A percentile compares a stretch with the other conserved stretches of the same genome.
phyloP scores from a whole-genome alignment of 2,329 filamentous ascomycete genomes.

The Curvularia eragrostidis region DNA sequence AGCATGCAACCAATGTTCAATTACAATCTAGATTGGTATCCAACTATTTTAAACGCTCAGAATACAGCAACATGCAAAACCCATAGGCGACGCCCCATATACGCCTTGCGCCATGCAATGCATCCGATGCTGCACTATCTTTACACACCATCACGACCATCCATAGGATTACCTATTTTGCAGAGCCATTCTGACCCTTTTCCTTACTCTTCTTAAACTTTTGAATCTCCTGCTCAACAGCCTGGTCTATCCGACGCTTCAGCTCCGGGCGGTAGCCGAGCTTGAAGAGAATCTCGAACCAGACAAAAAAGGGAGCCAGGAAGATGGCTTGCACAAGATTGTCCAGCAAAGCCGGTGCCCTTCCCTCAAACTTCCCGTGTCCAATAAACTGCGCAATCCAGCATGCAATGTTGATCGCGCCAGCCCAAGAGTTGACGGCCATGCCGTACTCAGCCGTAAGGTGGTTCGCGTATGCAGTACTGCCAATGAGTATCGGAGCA shows the following conservation, averaged over 20 bases:
- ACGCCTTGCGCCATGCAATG: constrained; percentile 36
- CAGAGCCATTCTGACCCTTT: constrained; percentile 45
- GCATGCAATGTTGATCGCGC: constrained; percentile 71
- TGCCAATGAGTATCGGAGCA: constrained; percentile 75
- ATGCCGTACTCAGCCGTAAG: constrained; percentile 69
- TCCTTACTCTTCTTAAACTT: constrained; percentile 70
- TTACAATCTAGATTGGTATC: constrained; percentile 16
- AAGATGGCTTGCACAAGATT: constrained; percentile 92
- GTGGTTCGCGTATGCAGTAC: constrained; percentile 77
- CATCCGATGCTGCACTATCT: constrained; percentile 17
- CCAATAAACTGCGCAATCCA: constrained; percentile 94
- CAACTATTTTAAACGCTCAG: constrained; percentile 10
- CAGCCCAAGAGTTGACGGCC: constrained; percentile 69
- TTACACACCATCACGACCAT: constrained; percentile 10
- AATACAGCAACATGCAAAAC: constrained; percentile 6
- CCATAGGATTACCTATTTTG: constrained; percentile 20
- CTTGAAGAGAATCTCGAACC: constrained; percentile 90
- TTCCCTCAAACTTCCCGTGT: constrained; percentile 85
- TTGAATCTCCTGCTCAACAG: constrained; percentile 75
- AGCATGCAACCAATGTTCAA: too few relatives aligned
- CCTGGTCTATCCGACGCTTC: constrained; percentile 78
- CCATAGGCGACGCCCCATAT: constrained; percentile 18
- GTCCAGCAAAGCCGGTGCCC: constrained; percentile 87
- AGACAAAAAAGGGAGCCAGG: constrained; percentile 94
- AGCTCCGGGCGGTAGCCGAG: constrained; percentile 90